Base-by-base conservation (phyloP, 805 yeast genomes). In the Pichia rugopelliculosa region DNA sequence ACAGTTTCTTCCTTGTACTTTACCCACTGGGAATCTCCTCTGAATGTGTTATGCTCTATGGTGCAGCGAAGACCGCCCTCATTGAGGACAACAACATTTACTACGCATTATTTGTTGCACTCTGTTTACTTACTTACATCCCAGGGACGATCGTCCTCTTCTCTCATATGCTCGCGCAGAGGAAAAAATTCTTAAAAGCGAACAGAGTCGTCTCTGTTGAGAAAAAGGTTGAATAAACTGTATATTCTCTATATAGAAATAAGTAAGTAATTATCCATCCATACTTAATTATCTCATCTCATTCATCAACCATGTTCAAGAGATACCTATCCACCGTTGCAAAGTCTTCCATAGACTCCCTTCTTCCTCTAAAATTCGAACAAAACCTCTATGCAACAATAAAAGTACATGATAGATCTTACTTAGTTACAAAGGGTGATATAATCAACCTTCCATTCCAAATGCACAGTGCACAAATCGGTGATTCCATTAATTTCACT, bases 1-100 rank as follows among this genome's bases (percentile, higher is more conserved):
- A 93, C 73, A 85, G 86, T 53, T 69, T 87, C 24, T 93, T 93
- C 66, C 76, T 77, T 55, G 77, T 87, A 3, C 71, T 93, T 54
- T 93, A 93, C 60, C 99, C 99, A 18, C 65, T 84, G 20, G 99
- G 99, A 3, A 96, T 90, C n/a, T 77, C 85, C 2, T 80, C 91
- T 52, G 99, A 93, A 64, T 72, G 85, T 50, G 59, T 72, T 33
- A 77, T 88, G 67, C 74, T 87, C 50, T 83, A 78, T 66, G 66
- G 79, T 47, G 81, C 96, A 0, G 73, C n/a, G 78, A 76, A 42
- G 96, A 96, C n/a, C 11, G 15, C 17, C 34, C 38, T 21, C 24
- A n/a, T n/a, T n/a, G 12, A 27, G 74, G 69, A 44, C 27, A 71
- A 73, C 44, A 82, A 84, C 6, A 51, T 54, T 0, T 65, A 72